Evolutionary conservation across 1,284 basidiomycete genomes (phyloP).

Genomic region (Ceratobasidium sp.): DNA sequence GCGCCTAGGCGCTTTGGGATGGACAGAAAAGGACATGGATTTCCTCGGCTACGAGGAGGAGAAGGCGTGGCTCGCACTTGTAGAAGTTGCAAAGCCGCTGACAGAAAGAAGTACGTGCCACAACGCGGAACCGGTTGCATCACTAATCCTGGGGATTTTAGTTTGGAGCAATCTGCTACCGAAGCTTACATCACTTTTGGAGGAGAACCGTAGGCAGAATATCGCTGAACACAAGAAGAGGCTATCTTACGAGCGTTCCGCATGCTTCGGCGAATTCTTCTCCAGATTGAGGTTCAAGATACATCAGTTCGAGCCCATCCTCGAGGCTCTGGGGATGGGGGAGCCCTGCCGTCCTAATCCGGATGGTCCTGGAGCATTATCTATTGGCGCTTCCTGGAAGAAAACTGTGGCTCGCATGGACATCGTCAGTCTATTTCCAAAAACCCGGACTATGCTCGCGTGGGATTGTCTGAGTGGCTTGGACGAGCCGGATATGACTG

Average conservation of each 20-base stretch:
- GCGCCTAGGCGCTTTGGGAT: neutral
- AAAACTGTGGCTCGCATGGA: no score
- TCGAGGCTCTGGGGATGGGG: neutral
- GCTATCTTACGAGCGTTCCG: neutral
- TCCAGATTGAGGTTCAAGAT: neutral
- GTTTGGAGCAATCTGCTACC: conserved; percentile 29
- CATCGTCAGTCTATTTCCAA: no score
- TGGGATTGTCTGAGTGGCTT: no score
- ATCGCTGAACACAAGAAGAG: neutral
- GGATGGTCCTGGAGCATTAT: neutral
- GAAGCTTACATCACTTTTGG: conserved; percentile 11
- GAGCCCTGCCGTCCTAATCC: neutral
- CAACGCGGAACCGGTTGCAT: no score
- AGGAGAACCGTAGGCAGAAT: conserved; percentile 15
- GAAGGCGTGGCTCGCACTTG: conserved; percentile 9
- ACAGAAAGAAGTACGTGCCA: conserved; percentile 15
- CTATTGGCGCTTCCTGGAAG: no score
- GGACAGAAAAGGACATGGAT: neutral
- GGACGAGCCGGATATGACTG: neutral
- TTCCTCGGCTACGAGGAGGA: neutral
- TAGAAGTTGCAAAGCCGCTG: conserved; percentile 16
- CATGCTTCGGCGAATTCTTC: neutral
- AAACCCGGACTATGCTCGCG: no score
- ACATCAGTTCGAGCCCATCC: conserved; percentile 11
- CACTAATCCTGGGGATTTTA: neutral